Evolutionary conservation across 331 rosid genomes (phyloP).

Genomic region (Ulmus americana): DNA sequence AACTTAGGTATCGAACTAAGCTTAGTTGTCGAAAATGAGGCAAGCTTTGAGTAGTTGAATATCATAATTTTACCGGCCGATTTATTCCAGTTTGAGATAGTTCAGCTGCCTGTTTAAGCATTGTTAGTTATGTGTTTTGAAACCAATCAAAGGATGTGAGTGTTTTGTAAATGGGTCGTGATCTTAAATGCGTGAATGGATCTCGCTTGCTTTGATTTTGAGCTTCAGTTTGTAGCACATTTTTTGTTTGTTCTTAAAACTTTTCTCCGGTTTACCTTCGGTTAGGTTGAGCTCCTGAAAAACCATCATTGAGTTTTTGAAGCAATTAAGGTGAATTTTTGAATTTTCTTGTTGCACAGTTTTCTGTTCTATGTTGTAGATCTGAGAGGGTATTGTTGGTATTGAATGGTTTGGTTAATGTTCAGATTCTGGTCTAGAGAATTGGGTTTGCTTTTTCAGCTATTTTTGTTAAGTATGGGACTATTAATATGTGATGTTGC

Average conservation of each 20-base stretch:
- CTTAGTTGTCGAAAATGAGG: no score
- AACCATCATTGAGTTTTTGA: neutral
- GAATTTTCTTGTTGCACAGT: neutral
- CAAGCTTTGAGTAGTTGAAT: neutral
- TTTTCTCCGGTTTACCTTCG: neutral
- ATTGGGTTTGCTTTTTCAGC: conserved; percentile 7
- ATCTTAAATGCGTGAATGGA: neutral
- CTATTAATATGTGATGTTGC: neutral
- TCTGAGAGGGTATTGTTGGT: conserved; percentile 12
- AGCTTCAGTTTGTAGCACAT: neutral
- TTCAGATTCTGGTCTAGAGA: conserved; percentile 16
- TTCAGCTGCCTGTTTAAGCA: neutral
- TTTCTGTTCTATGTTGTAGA: conserved; percentile 4
- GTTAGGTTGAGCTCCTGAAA: neutral
- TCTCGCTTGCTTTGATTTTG: conserved; percentile 10
- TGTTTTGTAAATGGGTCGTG: neutral
- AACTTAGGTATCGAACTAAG: neutral
- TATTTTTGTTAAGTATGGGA: conserved; percentile 8
- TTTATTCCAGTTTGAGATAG: neutral
- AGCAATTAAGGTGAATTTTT: neutral
- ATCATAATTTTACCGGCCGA: neutral
- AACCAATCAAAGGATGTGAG: neutral
- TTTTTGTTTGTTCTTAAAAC: neutral
- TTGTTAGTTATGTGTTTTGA: neutral
- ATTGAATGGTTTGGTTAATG: conserved; percentile 6